These are phyloP conservation scores for Ilyonectria mors-panacis DNA, from an alignment of 2,329 filamentous ascomycete species.

Conservation along the genomic window DNA sequence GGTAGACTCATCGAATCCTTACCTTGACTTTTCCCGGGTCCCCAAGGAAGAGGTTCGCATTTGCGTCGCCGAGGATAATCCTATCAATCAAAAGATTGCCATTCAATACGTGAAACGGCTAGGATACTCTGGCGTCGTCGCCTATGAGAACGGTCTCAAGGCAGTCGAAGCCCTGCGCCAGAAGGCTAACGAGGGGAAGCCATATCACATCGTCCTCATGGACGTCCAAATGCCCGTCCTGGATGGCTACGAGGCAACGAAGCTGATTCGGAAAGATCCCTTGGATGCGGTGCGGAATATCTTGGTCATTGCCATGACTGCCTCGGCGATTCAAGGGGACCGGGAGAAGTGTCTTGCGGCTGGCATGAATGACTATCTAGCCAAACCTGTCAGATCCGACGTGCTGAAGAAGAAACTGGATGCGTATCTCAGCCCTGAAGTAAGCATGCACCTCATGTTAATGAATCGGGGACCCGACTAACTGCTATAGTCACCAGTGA, in stretches of 20 bases:
- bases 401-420: slow-evolving; percentile 87
- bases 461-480: slow-evolving; percentile 12
- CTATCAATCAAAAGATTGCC: slow-evolving; percentile 94
- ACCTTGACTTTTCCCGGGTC: slow-evolving; percentile 79
- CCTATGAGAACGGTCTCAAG: slow-evolving; percentile 90
- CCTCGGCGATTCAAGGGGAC: slow-evolving; percentile 93
- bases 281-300: slow-evolving; percentile 84
- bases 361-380: slow-evolving; percentile 98
- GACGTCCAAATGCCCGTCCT: slow-evolving; percentile 96
- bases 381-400: slow-evolving; percentile 93
- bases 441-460: slow-evolving; percentile 35
- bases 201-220: slow-evolving; percentile 94
- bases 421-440: slow-evolving; percentile 63
- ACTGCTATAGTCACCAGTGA: slow-evolving; percentile 31
- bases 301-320: slow-evolving; percentile 98
- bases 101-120: slow-evolving; percentile 91
- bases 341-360: slow-evolving; percentile 95
- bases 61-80: slow-evolving; percentile 95
- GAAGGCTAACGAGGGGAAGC: slow-evolving; percentile 78
- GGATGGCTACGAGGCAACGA: slow-evolving; percentile 93
- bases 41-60: slow-evolving; percentile 85
- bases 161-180: slow-evolving; percentile 88
- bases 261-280: slow-evolving; percentile 82
- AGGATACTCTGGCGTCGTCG: slow-evolving; percentile 85
- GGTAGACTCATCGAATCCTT: slow-evolving; percentile 59